These are phyloP conservation scores for Fonsecaea monophora DNA, from an alignment of 2,329 filamentous ascomycete genomes.

Conservation along the genomic window DNA sequence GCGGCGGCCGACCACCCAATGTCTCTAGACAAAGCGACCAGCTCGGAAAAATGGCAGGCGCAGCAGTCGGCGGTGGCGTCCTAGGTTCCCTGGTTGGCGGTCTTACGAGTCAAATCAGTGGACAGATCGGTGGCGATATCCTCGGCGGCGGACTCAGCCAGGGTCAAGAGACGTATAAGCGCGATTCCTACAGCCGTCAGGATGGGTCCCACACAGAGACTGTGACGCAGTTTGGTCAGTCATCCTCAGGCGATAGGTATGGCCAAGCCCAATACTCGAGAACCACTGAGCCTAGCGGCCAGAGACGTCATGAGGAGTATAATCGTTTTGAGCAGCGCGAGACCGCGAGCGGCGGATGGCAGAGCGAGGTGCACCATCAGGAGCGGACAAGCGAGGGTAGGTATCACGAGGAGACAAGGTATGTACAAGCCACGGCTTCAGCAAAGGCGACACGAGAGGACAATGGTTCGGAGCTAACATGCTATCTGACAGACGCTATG, in stretches of 20 bases:
- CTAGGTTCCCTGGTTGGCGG: conserved; percentile 71
- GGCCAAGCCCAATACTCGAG: conserved; percentile 52
- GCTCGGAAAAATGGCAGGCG: conserved; percentile 59
- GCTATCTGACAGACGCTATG: conserved; percentile 26
- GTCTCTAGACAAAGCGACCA: conserved; percentile 23
- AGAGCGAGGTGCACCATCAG: conserved; percentile 32
- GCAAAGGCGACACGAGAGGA: background rate
- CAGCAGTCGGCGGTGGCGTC: conserved; percentile 68
- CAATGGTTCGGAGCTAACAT: conserved; percentile 11
- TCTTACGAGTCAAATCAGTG: conserved; percentile 63
- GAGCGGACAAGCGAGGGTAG: conserved; percentile 30
- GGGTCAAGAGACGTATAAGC: conserved; percentile 62
- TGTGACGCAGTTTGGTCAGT: conserved; percentile 57
- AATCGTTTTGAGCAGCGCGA: conserved; percentile 37
- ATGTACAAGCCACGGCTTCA: conserved; percentile 4
- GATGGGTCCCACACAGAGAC: conserved; percentile 69
- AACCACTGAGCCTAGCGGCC: conserved; percentile 32
- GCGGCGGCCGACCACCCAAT: conserved; percentile 25
- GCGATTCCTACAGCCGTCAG: conserved; percentile 58
- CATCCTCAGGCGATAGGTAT: conserved; percentile 39
- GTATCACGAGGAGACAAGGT: conserved; percentile 35
- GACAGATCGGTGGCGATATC: conserved; percentile 59
- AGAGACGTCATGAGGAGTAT: conserved; percentile 33
- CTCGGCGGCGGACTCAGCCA: conserved; percentile 67
- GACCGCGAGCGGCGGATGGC: conserved; percentile 24